Evolutionary conservation across 176 grass and related monocot species (phyloP), one percentile per base, ranked within the genome.

Genomic region (Avena eriantha): DNA sequence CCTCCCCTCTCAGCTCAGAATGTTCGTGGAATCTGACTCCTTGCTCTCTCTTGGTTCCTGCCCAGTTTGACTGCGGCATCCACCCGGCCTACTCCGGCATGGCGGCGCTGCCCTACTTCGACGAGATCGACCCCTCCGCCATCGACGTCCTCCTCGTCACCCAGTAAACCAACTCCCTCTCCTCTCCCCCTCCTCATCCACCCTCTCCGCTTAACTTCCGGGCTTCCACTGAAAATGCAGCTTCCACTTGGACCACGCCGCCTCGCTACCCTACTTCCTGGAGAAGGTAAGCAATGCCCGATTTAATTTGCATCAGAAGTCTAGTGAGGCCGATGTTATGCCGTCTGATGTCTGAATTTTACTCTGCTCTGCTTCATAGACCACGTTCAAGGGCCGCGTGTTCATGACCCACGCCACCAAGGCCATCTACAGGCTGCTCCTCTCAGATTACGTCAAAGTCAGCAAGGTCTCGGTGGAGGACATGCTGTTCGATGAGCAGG

Each of bases 341-440:
- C 43, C 43, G 51, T 60, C 26, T 13, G 4, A 15, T 59, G 23
- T 17, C 81, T 82, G 49, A 86, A 77, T 23, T 29, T 47, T 74
- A 11, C 13, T 61, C 24, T 4, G 19, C 67, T 83, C 34, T 80
- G 67, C 26, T 92, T 57, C 34, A 14, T 92, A 98, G 96, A 95
- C 93, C 1, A 98, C 94, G 3, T 98, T 98, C 80, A 94, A 85
- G 86, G 96, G 96, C 12, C 68, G 93, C 31, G 93, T 98, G 82
- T 98, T 95, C 84, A 98, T 98, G 96, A 98, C 96, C 58, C 96
- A 98, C 46, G 92, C 96, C 35, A 98, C 96, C 26, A 96, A 98
- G 81, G 96, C 93, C 73, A 98, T 98, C 76, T 98, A 98, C 79
- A 92, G 84, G 76, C 79, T 98, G n/a, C 71, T 98, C 73, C 84